These are phyloP conservation scores for Aspergillus sp. DNA, from an alignment of 2,329 filamentous ascomycete species.

Conservation along the genomic window DNA sequence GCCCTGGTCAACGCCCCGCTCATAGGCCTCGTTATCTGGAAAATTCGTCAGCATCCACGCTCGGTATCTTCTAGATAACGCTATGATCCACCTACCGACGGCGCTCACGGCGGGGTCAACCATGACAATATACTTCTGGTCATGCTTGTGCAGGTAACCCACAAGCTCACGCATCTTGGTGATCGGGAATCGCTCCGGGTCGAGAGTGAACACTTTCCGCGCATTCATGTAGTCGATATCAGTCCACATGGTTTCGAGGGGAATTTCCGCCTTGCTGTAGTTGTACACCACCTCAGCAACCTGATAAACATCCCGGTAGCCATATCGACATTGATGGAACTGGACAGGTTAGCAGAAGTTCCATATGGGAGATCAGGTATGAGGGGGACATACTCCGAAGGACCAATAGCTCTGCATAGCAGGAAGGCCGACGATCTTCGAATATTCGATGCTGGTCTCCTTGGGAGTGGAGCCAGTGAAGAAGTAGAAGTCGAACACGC, in stretches of 20 bases:
- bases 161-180: conserved; percentile 61
- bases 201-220: conserved; percentile 39
- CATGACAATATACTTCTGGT: conserved; percentile 74
- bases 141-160: conserved; percentile 61
- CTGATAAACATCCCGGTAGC: conserved; percentile 52
- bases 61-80: not conserved
- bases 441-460: conserved; percentile 59
- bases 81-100: conserved; percentile 22
- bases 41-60: not conserved
- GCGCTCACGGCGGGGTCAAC: conserved; percentile 58
- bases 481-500: conserved; percentile 71
- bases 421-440: conserved; percentile 55
- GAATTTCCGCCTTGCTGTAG: conserved; percentile 41
- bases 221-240: conserved; percentile 44
- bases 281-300: conserved; percentile 45
- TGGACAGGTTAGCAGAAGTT: conserved; percentile 10
- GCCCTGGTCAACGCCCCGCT: conserved; percentile 58
- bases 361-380: not conserved
- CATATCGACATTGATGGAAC: conserved; percentile 62
- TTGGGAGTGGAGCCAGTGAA: conserved; percentile 58
- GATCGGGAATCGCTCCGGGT: conserved; percentile 37
- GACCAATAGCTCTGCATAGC: conserved; percentile 65
- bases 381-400: conserved; percentile 49
- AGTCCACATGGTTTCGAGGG: conserved; percentile 47
- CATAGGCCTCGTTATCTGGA: conserved; percentile 54